Evolutionary conservation across 306 rosid genomes (phyloP), one percentile per base, ranked within the genome.

Genomic region (Purshia tridentata): DNA sequence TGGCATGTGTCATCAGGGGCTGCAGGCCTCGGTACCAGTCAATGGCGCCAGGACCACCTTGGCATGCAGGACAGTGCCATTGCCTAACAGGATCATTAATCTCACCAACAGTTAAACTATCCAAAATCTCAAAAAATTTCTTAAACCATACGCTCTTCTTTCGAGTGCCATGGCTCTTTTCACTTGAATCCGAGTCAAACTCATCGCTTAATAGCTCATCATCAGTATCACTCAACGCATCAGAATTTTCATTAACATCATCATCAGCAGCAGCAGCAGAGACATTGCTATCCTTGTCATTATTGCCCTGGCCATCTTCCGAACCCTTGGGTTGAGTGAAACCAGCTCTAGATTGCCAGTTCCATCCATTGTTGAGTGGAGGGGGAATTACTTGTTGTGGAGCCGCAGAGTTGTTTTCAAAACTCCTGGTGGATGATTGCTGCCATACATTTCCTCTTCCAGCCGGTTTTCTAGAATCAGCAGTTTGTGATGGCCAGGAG

Each of bases 61-160:
- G 88, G 78, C 98, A 92, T 60, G 96, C 94, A 29, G 96, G 90
- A 68, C 96, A 92, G 65, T 92, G 98, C 98, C 98, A 90, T 88
- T 85, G 92, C 84, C 96, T 82, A 46, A 71, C 89, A 10, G 91
- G 89, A 19, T 91, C 89, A 69, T 67, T 82, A 1, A 91, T 84
- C 67, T 85, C 80, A 0, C 69, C 87, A 9, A 84, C 61, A 16
- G 90, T 75, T 76, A 92, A 73, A 55, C 63, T 60, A 62, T 92
- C 91, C 82, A 92, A 75, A 54, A 67, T 78, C 66, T 72, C 84
- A 53, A 92, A 90, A 75, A 88, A 90, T 8, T 90, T 83, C 45
- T 48, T 73, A 64, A 85, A 81, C 91, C 94, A 90, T 64, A 47
- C 83, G 53, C 42, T 78, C 78, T 85, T 82, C 74, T 86, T 88